Evolutionary conservation across 2,329 filamentous ascomycete genomes (phyloP).

Genomic region (Colletotrichum endophyticum): DNA sequence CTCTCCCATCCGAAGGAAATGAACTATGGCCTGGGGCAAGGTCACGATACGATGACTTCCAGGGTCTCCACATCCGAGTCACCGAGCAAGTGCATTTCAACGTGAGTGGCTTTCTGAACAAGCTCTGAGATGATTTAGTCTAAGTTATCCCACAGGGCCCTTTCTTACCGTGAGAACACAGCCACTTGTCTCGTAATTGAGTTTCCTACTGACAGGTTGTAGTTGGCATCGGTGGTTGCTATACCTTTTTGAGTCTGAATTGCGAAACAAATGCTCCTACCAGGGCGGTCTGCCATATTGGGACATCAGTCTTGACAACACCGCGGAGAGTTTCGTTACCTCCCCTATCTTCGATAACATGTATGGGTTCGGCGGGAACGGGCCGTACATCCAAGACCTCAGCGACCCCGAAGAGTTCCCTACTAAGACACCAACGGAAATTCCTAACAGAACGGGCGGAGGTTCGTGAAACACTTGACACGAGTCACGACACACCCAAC

Average conservation of each 20-base stretch:
- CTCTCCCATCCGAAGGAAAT: too few species aligned
- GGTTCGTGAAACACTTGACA: background rate
- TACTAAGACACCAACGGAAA: background rate
- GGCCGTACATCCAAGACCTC: background rate
- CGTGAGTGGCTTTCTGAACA: too few species aligned
- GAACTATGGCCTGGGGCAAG: too few species aligned
- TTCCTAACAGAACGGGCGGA: background rate
- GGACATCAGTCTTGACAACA: background rate
- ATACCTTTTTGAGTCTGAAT: background rate
- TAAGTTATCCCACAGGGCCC: too few species aligned
- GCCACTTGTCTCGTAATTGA: too few species aligned
- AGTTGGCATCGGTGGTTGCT: background rate
- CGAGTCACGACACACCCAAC: background rate
- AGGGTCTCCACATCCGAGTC: too few species aligned
- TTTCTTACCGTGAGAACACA: too few species aligned
- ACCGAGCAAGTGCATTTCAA: too few species aligned
- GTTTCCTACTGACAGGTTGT: too few species aligned
- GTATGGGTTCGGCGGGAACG: background rate
- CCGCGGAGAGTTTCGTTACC: background rate
- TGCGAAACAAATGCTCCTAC: background rate
- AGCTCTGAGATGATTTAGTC: too few species aligned
- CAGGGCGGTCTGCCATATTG: background rate
- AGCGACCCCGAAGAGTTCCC: background rate
- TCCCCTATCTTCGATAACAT: background rate
- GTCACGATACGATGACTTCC: too few species aligned